A percentile compares a stretch with the other conserved stretches of the same genome.
Conservation (phyloP, 441 rosid species). For the Adansonia grandidieri region DNA sequence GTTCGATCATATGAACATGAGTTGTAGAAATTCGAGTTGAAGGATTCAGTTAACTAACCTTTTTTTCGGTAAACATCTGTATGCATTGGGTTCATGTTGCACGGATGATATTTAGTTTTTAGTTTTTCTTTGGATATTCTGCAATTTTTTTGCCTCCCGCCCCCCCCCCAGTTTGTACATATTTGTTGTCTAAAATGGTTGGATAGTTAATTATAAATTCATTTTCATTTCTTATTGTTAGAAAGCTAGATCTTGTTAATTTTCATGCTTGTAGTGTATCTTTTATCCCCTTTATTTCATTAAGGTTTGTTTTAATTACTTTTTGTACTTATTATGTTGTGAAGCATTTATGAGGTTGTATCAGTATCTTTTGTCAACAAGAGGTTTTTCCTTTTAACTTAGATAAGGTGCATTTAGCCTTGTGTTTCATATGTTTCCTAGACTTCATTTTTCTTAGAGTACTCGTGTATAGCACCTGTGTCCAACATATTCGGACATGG, state of each 20-base stretch:
- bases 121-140: not conserved
- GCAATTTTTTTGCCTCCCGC: not conserved
- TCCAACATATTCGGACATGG: conserved; percentile 3
- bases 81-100: not conserved
- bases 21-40: conserved; percentile 1
- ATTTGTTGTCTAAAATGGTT: not conserved
- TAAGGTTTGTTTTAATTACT: not conserved
- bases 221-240: not conserved
- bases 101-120: conserved; percentile 1
- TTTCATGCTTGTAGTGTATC: not conserved
- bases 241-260: not conserved
- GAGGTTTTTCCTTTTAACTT: not conserved
- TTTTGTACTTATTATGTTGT: not conserved
- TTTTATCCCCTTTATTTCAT: not conserved
- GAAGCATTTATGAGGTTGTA: conserved; percentile 7
- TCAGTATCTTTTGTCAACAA: not conserved
- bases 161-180: not conserved
- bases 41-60: not conserved
- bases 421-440: not conserved
- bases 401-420: not conserved
- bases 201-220: not conserved
- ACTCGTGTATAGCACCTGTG: not conserved
- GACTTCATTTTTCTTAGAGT: not conserved
- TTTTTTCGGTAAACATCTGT: not conserved
- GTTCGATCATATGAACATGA: not conserved